Evolutionary conservation across 2,329 filamentous ascomycete genomes (phyloP), one percentile per base, ranked within the genome.

Genomic region (Madurella fahalii): DNA sequence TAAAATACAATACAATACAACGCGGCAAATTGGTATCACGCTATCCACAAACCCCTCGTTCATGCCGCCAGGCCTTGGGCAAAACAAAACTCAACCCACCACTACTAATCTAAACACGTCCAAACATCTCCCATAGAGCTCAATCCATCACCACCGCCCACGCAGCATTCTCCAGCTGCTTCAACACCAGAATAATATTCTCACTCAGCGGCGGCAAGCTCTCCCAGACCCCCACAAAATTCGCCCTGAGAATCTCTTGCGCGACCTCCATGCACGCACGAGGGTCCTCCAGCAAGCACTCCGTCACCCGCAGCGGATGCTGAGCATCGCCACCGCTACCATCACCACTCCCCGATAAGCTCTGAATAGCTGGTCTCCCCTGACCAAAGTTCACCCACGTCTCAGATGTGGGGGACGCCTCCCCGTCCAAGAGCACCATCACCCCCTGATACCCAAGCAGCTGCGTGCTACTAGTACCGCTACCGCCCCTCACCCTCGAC

Each of bases 111-210:
- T 12, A 25, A 25, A 25, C 25, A 25, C 25, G 25, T n/a, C 11
- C 13, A 18, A 32, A 34, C 42, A 50, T 5, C 20, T 30, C 49
- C 50, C 50, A 47, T 7, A 25, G 25, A 5, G 16, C 31, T 49
- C 37, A 56, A 9, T 47, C 54, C 44, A 52, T 52, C 39, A 54
- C 57, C 15, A 71, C 69, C 13, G 65, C 68, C 64, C 68, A 68
- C 9, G 78, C 77, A 4, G 79, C 78, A 60, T 75, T 74, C 4
- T 79, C 78, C 50, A 88, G 67, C 58, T 84, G 82, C 58, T 78
- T 78, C 62, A 89, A 79, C 60, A 89, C 69, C 44, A 82, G 77
- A 44, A 83, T 79, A 46, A 89, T 66, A 57, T 88, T 89, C 61
- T 87, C 84, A 1, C 88, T 84, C 43, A 90, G 75, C 0, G 84